Base-by-base conservation (phyloP, 345 rosid genomes). In the Populus pruinosa region DNA sequence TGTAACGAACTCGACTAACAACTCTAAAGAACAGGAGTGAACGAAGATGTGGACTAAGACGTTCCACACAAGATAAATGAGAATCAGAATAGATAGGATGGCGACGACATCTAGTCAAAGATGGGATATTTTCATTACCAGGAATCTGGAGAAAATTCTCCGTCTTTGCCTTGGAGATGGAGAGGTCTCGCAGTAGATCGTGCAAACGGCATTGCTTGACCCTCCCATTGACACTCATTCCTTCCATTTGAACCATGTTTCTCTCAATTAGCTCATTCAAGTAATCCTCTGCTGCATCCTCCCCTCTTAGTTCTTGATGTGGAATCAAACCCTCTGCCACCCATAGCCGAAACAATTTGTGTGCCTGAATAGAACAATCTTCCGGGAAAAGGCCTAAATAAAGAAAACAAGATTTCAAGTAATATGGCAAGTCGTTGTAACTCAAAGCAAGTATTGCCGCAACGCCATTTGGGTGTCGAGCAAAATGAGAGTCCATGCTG, bases 341-440 rank as follows among this genome's bases (percentile, higher is more conserved):
- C 87, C 84, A 84, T 8, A 81, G 66, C 29, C 69, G 74, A 41
- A 81, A 59, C 29, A 81, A 11, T 64, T 84, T 84, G 14, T 78
- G 66, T 0, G 76, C 39, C 13, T 78, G 76, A 23, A 78, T 79
- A 9, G 39, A 6, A 62, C 33, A 77, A 23, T 84, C 82, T 78
- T 81, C 81, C 8, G 81, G 87, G 36, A 81, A 81, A 56, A 66
- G 76, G 31, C 78, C 84, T 1, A 84, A 59, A 56, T 81, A 67
- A 7, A 81, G 78, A 49, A 78, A 84, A 39, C 87, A 84, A 8
- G 81, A 70, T 47, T 84, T 84, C 76, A 84, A 80, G 66, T 78
- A 61, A 74, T 4, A 78, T 5, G 82, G 78, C 47, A 78, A 65
- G 20, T 84, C 84, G 8, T 78, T 44, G 9, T 81, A 84, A 66